Conservation (phyloP, 163 green algal genomes). For the Scenedesmus sp. region DNA sequence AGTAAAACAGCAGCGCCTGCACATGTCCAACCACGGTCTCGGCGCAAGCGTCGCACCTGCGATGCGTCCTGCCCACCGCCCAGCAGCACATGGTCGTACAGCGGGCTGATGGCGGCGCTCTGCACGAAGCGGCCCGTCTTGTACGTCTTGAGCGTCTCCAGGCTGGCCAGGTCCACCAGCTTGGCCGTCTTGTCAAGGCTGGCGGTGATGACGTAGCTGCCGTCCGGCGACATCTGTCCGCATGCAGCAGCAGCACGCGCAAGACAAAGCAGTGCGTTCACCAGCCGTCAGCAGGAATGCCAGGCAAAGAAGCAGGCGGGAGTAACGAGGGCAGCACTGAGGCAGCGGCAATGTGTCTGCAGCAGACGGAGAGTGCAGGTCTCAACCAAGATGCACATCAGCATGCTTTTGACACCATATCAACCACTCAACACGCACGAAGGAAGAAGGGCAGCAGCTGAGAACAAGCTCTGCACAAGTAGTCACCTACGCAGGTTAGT, state of each 20-base stretch:
- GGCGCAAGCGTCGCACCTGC: slow-evolving; percentile 32
- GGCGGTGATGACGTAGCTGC: slow-evolving; percentile 95
- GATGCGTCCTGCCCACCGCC: slow-evolving; percentile 57
- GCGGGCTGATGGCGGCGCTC: slow-evolving; percentile 91
- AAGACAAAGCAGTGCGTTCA: too few relatives aligned
- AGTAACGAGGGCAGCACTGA: too few relatives aligned
- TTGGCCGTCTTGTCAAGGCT: slow-evolving; percentile 94
- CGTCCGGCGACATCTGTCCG: slow-evolving; percentile 80
- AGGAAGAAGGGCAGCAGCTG: neutral
- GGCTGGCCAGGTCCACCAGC: slow-evolving; percentile 82
- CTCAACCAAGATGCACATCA: too few relatives aligned
- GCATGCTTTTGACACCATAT: too few relatives aligned
- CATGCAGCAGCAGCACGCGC: neutral
- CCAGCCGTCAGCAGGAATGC: too few relatives aligned
- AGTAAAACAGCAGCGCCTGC: neutral
- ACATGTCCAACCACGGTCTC: neutral
- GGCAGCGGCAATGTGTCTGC: too few relatives aligned
- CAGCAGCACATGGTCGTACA: slow-evolving; percentile 93
- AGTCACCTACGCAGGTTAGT: too few relatives aligned
- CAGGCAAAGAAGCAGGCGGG: too few relatives aligned
- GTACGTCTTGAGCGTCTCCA: slow-evolving; percentile 96
- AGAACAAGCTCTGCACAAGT: too few relatives aligned
- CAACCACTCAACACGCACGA: slow-evolving; percentile 57
- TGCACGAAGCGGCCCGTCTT: slow-evolving; percentile 92
- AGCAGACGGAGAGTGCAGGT: too few relatives aligned